Conservation (phyloP, 371 early-diverging fungal genomes). For the Mucor racemosus region DNA sequence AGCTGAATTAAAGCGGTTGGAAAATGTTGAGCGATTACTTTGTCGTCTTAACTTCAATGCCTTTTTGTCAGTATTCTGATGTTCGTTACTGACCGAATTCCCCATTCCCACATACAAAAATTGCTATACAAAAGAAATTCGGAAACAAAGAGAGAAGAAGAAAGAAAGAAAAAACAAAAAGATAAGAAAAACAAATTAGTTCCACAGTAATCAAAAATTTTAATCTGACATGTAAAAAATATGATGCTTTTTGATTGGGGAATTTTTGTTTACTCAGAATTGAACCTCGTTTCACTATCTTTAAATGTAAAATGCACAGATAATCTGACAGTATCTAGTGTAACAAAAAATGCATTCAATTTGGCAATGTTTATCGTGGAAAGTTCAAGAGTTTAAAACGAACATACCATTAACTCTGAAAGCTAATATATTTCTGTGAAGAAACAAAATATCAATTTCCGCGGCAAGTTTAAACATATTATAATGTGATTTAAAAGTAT, state of each 20-base stretch:
- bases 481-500: not conserved
- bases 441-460: not conserved
- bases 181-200: conserved; percentile 1
- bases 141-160: not conserved
- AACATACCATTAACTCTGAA: no score
- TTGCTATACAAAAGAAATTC: not conserved
- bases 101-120: not conserved
- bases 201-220: conserved; percentile 1
- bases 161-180: not conserved
- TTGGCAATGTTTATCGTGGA: not conserved
- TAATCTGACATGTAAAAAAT: conserved; percentile 1
- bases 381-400: not conserved
- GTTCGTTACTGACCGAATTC: not conserved
- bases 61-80: not conserved
- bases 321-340: not conserved
- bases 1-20: not conserved
- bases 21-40: conserved; percentile 1
- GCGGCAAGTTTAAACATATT: not conserved
- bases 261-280: not conserved
- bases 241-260: not conserved
- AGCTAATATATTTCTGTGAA: not conserved
- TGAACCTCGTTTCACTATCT: not conserved
- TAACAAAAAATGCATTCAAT: not conserved
- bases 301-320: not conserved
- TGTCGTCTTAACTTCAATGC: not conserved